Percentiles rank a stretch among this genome's conserved stretches.
phyloP scores from a whole-genome alignment of 1,284 basidiomycete genomes.

The Paramarasmius palmivorus region DNA sequence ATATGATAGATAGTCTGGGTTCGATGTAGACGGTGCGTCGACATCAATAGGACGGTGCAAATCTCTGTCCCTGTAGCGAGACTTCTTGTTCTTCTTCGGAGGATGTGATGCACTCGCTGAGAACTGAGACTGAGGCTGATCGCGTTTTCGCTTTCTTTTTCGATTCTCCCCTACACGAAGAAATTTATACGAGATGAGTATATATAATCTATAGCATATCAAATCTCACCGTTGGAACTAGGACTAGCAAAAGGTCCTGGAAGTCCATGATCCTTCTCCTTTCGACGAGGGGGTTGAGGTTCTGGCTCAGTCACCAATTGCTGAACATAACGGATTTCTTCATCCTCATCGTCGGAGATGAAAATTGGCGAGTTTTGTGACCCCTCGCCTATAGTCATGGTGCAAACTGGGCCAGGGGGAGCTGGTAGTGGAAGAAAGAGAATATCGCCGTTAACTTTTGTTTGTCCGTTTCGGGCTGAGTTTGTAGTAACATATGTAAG shows the following conservation, averaged over 20 bases:
- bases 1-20: too few species aligned
- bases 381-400: not conserved
- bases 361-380: slow-evolving; percentile 36
- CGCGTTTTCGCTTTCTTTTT: slow-evolving; percentile 16
- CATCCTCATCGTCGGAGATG: slow-evolving; percentile 44
- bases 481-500: too few species aligned
- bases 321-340: slow-evolving; percentile 15
- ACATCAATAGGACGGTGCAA: not conserved
- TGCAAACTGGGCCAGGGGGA: not conserved
- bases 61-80: slow-evolving; percentile 3
- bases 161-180: not conserved
- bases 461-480: too few species aligned
- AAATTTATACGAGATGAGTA: not conserved
- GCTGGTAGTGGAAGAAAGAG: too few species aligned
- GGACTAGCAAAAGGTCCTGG: slow-evolving; percentile 1
- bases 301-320: not conserved
- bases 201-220: not conserved
- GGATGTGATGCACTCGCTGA: not conserved
- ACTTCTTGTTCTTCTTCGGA: not conserved
- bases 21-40: too few species aligned
- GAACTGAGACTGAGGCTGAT: slow-evolving; percentile 1
- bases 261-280: too few species aligned
- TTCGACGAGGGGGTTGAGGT: not conserved
- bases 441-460: too few species aligned
- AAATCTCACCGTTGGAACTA: not conserved